Percentiles rank a stretch among this genome's conserved stretches.
Evolutionary conservation across 306 rosid species (phyloP).

Genomic region (Quercus variabilis): DNA sequence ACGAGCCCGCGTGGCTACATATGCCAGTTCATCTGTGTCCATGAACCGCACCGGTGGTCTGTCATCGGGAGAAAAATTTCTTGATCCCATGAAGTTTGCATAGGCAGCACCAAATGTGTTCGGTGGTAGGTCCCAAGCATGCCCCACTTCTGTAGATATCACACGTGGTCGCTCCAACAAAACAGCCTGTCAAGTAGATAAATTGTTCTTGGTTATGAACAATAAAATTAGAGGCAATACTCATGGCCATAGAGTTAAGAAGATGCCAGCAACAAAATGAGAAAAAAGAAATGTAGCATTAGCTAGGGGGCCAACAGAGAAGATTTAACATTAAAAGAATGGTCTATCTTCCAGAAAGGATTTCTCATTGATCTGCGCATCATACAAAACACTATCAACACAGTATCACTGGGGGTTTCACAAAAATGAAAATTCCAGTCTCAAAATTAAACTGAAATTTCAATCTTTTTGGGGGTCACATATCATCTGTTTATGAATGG

Average conservation of each 20-base stretch:
- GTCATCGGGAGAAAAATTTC: slow-evolving; percentile 94
- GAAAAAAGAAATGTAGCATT: not conserved
- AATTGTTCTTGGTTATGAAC: not conserved
- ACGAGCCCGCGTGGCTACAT: slow-evolving; percentile 84
- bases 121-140: slow-evolving; percentile 78
- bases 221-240: not conserved
- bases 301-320: not conserved
- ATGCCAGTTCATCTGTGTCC: slow-evolving; percentile 81
- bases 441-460: not conserved
- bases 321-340: not conserved
- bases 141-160: slow-evolving; percentile 63
- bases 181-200: slow-evolving; percentile 44
- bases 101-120: slow-evolving; percentile 90
- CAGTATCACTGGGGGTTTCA: not conserved
- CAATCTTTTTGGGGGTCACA: not conserved
- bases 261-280: not conserved
- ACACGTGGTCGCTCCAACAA: slow-evolving; percentile 72
- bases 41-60: slow-evolving; percentile 89
- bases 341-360: not conserved
- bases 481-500: not conserved
- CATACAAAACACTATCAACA: not conserved
- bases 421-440: not conserved
- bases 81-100: slow-evolving; percentile 93
- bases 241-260: no score
- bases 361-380: not conserved